Evolutionary conservation across 345 rosid species (phyloP).

Genomic region (Turnera subulata): DNA sequence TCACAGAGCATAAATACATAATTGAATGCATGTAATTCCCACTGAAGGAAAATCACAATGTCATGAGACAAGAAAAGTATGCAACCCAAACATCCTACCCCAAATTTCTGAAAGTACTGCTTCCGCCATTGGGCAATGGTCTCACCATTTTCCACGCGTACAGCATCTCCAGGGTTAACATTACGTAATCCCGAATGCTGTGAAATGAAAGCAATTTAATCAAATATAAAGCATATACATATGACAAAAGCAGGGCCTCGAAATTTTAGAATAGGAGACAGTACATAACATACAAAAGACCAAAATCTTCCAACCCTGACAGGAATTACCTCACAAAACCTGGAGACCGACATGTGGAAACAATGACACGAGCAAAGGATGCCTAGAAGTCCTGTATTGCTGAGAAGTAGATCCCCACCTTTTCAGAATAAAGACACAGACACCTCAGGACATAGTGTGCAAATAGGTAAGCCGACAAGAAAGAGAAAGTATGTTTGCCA

Average conservation of each 20-base stretch:
- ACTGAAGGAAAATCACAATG: not conserved
- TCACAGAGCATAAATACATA: not conserved
- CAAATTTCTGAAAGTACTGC: constrained; percentile 39
- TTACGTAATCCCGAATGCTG: constrained; percentile 47
- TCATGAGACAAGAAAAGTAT: not conserved
- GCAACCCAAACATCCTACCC: constrained; percentile 35
- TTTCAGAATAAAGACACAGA: constrained; percentile 15
- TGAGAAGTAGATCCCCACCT: constrained; percentile 53
- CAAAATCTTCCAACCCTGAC: not conserved
- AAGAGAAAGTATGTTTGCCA: constrained; percentile 1
- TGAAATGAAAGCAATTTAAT: constrained; percentile 13
- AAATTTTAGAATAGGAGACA: not conserved
- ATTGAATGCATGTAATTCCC: not conserved
- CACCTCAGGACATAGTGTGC: constrained; percentile 6
- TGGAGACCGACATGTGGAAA: constrained; percentile 45
- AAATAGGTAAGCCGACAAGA: not conserved
- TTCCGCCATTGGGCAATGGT: constrained; percentile 47
- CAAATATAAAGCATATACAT: not conserved
- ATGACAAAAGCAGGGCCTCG: constrained; percentile 3
- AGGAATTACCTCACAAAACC: constrained; percentile 49
- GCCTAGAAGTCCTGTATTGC: constrained; percentile 43
- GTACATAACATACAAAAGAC: not conserved
- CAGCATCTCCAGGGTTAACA: constrained; percentile 46
- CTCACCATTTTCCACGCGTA: constrained; percentile 47
- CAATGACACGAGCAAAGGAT: constrained; percentile 49